Base-by-base conservation (phyloP, 176 grass and related monocot species). In the Guadua angustifolia region DNA sequence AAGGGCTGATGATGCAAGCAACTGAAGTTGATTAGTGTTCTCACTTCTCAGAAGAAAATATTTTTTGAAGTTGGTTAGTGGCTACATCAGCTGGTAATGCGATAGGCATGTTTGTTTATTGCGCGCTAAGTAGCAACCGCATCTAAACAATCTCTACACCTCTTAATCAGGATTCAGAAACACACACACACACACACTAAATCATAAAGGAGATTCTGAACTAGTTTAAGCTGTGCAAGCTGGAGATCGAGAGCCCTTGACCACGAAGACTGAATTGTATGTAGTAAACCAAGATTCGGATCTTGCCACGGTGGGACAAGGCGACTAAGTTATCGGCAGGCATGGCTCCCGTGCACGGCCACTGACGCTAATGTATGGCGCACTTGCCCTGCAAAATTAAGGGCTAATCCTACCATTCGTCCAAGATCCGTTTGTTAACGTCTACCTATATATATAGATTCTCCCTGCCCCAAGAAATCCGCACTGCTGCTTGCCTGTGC, bases 401-500 rank as follows among this genome's bases (percentile, higher is more conserved):
- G 40, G 25, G 39, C 56, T 55, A 47, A 57, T 24, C n/a, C 22
- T n/a, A 62, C 69, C 69, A 45, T 13, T 63, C 56, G 84, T 52
- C 67, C 32, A 64, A 79, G 76, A 86, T 86, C 53, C 43, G 11
- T 5, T 33, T 9, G 16, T 35, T 82, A 49, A 7, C 32, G 71
- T 58, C 78, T 59, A n/a, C 78, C 71, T 50, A 39, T 39, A 62
- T 78, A 82, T 50, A 39, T 39, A 62, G 85, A 82, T 87, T 68
- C 68, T 73, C 26, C 29, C 71, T 7, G 14, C 70, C 59, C 36
- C 0, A 1, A 40, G 25, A 58, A 75, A 73, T 49, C 85, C 6
- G 24, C 19, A 4, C 29, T 0, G 3, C 55, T 59, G 75, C 42
- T 19, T 12, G 19, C 18, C 49, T 84, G 39, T 13, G 42, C 84